Evolutionary conservation across 2,329 filamentous ascomycete species (phyloP).

Genomic region (Calonectria leucothoes): DNA sequence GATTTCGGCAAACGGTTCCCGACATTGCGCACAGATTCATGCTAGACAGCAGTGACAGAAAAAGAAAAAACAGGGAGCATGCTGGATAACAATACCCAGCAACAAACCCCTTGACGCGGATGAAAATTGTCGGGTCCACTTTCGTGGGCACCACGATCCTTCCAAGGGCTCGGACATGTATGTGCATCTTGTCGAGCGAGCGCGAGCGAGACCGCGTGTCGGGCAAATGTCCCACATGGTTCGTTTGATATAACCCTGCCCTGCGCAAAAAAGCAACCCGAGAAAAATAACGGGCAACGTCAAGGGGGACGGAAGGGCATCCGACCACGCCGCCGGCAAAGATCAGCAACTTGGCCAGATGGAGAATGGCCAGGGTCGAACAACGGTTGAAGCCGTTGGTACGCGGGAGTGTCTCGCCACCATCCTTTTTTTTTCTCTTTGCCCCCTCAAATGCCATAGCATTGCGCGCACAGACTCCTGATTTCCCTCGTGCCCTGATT

Average conservation of each 20-base stretch:
- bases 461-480: not conserved
- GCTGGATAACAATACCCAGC: too few relatives aligned
- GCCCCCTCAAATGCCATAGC: too few relatives aligned
- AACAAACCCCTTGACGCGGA: not conserved
- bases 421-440: too few relatives aligned
- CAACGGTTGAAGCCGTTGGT: not conserved
- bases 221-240: not conserved
- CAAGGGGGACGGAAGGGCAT: not conserved
- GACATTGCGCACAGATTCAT: not conserved
- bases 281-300: not conserved
- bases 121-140: not conserved
- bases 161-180: not conserved
- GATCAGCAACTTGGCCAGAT: not conserved
- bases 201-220: too few relatives aligned
- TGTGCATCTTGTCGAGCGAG: too few relatives aligned
- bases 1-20: too few relatives aligned
- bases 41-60: not conserved
- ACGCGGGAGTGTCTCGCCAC: not conserved
- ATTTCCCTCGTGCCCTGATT: not conserved
- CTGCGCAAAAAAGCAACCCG: not conserved
- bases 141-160: not conserved
- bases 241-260: not conserved
- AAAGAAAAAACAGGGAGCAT: not conserved
- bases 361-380: not conserved
- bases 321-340: not conserved